phyloP scores from a whole-genome alignment of 805 yeast genomes.

The Komagataella populi region DNA sequence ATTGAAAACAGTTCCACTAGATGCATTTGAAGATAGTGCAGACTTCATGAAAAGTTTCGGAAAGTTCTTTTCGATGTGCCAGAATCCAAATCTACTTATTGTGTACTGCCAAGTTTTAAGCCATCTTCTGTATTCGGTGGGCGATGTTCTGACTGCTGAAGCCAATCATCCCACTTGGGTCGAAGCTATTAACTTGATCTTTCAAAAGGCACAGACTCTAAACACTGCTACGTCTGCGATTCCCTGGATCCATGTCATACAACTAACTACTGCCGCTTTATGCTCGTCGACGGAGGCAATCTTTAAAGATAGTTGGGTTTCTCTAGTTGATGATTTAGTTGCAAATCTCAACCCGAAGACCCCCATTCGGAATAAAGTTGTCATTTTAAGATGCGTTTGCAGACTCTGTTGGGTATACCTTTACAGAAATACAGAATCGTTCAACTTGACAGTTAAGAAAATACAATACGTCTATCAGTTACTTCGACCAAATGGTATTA shows the following conservation, averaged over 20 bases:
- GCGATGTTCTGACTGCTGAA: constrained; percentile 82
- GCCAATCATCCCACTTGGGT: constrained; percentile 95
- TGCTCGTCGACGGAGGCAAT: constrained; percentile 72
- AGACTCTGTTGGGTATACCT: constrained; percentile 83
- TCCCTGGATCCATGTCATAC: constrained; percentile 56
- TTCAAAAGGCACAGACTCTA: constrained; percentile 27
- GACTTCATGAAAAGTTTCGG: constrained; percentile 79
- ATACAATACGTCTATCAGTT: background rate
- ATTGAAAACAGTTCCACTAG: constrained; percentile 75
- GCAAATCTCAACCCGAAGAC: constrained; percentile 43
- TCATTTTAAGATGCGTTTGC: constrained; percentile 50
- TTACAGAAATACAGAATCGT: constrained; percentile 75
- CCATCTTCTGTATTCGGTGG: constrained; percentile 64
- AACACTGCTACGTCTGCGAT: constrained; percentile 26
- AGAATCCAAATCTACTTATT: constrained; percentile 47
- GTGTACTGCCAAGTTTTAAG: constrained; percentile 82
- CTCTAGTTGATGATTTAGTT: constrained; percentile 37
- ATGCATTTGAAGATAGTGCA: constrained; percentile 84
- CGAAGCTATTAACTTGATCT: constrained; percentile 57
- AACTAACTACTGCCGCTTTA: constrained; percentile 57
- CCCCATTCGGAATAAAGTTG: constrained; percentile 32
- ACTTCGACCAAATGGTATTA: background rate
- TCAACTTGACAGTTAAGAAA: constrained; percentile 40
- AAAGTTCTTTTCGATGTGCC: constrained; percentile 62
- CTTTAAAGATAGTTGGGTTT: constrained; percentile 62